Evolutionary conservation across 1,284 basidiomycete genomes (phyloP).

Genomic region (Spongiforma sp.): DNA sequence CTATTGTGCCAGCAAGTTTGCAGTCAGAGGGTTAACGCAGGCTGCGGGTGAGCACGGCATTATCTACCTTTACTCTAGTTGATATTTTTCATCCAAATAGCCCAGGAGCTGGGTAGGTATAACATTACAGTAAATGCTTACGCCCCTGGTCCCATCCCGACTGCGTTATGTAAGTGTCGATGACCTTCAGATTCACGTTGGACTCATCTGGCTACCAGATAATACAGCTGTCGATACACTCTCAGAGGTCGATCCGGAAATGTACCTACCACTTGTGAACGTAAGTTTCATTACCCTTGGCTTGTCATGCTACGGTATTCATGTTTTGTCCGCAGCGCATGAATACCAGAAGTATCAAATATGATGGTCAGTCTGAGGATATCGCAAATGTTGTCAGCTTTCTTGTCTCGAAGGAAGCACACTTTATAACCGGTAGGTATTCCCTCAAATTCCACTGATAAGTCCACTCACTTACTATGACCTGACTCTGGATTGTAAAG

Average conservation of each 20-base stretch:
- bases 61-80: neutral
- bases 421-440: constrained; percentile 22
- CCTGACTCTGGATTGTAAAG: constrained; percentile 7
- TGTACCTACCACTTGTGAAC: neutral
- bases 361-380: constrained; percentile 21
- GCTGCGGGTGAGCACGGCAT: constrained; percentile 20
- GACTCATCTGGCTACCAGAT: neutral
- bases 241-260: neutral
- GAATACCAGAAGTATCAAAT: neutral
- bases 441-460: neutral
- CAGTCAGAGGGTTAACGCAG: constrained; percentile 36
- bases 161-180: constrained; percentile 10
- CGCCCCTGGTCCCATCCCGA: constrained; percentile 13
- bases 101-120: constrained; percentile 33
- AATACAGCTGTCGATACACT: neutral
- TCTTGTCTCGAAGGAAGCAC: constrained; percentile 24
- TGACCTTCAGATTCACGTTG: neutral
- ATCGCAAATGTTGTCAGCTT: constrained; percentile 26
- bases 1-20: constrained; percentile 39
- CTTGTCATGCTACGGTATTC: neutral
- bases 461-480: neutral
- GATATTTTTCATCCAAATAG: constrained; percentile 10
- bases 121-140: constrained; percentile 6
- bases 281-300: too few species aligned
- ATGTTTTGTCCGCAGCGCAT: neutral